Evolutionary conservation across 345 rosid species (phyloP).

Genomic region (Brassica rapa): DNA sequence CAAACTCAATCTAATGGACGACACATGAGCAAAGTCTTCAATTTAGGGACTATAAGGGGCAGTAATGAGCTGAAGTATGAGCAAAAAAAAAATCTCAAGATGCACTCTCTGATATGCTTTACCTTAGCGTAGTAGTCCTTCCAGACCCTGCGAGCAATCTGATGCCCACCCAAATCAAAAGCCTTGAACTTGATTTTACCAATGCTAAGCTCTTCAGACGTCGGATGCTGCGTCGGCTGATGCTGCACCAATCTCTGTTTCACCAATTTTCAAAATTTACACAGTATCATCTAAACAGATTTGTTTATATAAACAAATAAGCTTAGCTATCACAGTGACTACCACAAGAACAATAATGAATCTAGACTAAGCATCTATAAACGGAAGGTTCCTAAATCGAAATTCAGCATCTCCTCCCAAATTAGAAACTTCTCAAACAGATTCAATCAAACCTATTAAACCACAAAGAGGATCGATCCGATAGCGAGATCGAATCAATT

Average conservation of each 20-base stretch:
- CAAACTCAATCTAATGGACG: background rate
- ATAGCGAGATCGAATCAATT: background rate
- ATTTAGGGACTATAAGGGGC: background rate
- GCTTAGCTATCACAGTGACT: background rate
- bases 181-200: constrained; percentile 93
- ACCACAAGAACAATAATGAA: background rate
- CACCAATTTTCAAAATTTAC: background rate
- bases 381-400: background rate
- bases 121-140: constrained; percentile 95
- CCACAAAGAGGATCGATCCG: background rate
- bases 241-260: constrained; percentile 88
- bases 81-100: background rate
- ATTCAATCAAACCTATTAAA: background rate
- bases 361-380: background rate
- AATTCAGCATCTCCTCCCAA: background rate
- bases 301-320: too few relatives aligned
- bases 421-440: background rate
- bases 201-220: constrained; percentile 89
- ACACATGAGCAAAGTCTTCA: background rate
- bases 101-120: background rate
- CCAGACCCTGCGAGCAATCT: constrained; percentile 94
- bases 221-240: constrained; percentile 90
- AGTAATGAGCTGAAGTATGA: background rate
- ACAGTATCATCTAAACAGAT: background rate
- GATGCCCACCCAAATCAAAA: constrained; percentile 93